Base-by-base conservation (phyloP, 2,329 filamentous ascomycete species). In the Chaetomium olivaceum region DNA sequence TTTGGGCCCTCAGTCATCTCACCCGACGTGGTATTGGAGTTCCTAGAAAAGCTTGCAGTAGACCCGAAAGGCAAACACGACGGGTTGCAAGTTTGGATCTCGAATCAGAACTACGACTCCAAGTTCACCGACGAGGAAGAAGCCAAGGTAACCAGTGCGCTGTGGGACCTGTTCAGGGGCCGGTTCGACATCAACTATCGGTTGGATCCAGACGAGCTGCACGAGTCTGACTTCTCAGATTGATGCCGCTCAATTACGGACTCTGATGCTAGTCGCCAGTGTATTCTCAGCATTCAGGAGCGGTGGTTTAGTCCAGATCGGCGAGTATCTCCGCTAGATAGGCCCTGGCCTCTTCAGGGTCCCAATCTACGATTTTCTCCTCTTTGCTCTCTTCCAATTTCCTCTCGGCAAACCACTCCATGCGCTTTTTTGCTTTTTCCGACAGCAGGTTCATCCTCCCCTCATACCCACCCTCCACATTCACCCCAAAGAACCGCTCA, bases 1-100 rank as follows among this genome's bases (percentile, higher is more conserved):
- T 81, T 80, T 46, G 85, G 83, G 2, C 76, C 83, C 2, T 87
- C 87, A 0, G 74, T 75, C 2, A 89, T 90, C 72, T 84, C 83
- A 0, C 76, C 76, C 3, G 73, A 79, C 4, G 84, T 82, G 1
- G 78, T 90, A 1, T 72, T 75, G n/a, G 56, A 70, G 0, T 83
- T 81, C 64, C 75, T 83, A 33, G 68, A 72, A 7, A 72, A 63
- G 3, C 73, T 85, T 7, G 71, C 73, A n/a, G 67, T 68, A 2
- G 65, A 66, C 23, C 52, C 65, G 8, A 33, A 33, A 2, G 39
- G 58, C 3, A 55, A 67, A 0, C 75, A 75, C 36, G 67, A 65
- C 6, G 77, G 75, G 1, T 71, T 81, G 21, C 72, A 67, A 12
- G 56, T 81, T 11, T 72, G 74, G 27, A 72, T 80, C 23, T 69